These are phyloP conservation scores for Drechslerella coelobrocha DNA, from an alignment of 2,329 filamentous ascomycete species.

Conservation along the genomic window DNA sequence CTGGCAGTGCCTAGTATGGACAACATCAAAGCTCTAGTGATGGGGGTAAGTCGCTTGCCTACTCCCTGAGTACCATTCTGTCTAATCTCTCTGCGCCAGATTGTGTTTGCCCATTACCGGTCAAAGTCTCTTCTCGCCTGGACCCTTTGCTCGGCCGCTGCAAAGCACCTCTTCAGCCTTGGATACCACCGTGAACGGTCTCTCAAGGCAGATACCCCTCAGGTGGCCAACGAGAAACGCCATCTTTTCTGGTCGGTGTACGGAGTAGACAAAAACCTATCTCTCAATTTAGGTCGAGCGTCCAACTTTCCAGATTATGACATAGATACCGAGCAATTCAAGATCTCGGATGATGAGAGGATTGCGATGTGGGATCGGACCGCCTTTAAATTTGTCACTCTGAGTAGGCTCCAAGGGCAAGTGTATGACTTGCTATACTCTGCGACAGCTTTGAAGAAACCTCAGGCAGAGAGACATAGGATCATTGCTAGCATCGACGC, in stretches of 20 bases:
- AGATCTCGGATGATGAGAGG: slow-evolving; percentile 20
- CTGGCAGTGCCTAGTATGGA: slow-evolving; percentile 32
- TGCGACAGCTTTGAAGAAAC: slow-evolving; percentile 43
- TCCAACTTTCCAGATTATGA: slow-evolving; percentile 47
- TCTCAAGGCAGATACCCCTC: slow-evolving; percentile 26
- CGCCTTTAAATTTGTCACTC: slow-evolving; percentile 30
- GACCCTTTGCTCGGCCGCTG: slow-evolving; percentile 43
- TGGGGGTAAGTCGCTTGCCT: slow-evolving; percentile 22
- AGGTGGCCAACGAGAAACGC: slow-evolving; percentile 41
- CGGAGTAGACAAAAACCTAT: slow-evolving; percentile 42
- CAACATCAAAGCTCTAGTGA: slow-evolving; percentile 31
- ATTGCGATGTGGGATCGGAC: slow-evolving; percentile 37
- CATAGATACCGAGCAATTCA: slow-evolving; percentile 43
- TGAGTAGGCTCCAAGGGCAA: slow-evolving; percentile 35
- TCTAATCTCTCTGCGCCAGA: too few species aligned
- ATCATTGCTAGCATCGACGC: slow-evolving; percentile 32
- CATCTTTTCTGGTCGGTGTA: slow-evolving; percentile 48
- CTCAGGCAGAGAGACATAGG: slow-evolving; percentile 32
- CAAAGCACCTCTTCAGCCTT: slow-evolving; percentile 31
- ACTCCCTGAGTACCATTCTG: too few species aligned
- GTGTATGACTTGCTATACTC: slow-evolving; percentile 45
- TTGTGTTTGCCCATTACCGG: slow-evolving; percentile 32
- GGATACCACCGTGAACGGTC: slow-evolving; percentile 46
- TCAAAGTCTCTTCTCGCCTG: slow-evolving; percentile 43
- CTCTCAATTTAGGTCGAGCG: slow-evolving; percentile 36